A percentile compares a stretch with the other conserved stretches of the same genome.
phyloP scores from a whole-genome alignment of 75 land plant genomes.

The Chamaecyparis obtusa region DNA sequence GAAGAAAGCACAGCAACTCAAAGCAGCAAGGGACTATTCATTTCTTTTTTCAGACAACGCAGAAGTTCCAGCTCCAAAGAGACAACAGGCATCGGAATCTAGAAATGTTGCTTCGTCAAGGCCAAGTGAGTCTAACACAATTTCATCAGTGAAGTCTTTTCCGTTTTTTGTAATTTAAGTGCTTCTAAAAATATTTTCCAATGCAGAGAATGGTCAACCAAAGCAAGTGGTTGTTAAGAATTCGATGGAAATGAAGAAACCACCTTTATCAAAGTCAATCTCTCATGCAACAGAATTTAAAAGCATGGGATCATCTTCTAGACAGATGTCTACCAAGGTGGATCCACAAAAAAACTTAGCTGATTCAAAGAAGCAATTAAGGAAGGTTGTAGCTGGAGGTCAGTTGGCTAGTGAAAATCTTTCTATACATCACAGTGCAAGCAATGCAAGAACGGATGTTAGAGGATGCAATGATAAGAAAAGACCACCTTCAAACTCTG shows the following conservation, averaged over 20 bases:
- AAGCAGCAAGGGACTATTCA: constrained; percentile 83
- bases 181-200: constrained; percentile 35
- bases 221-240: constrained; percentile 25
- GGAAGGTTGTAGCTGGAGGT: constrained; percentile 1
- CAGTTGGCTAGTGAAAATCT: background rate
- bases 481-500: background rate
- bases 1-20: constrained; percentile 55
- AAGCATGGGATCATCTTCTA: constrained; percentile 11
- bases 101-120: constrained; percentile 17
- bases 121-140: constrained; percentile 36
- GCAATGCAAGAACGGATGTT: background rate
- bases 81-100: constrained; percentile 17
- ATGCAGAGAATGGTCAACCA: constrained; percentile 37
- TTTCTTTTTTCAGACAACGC: constrained; percentile 82
- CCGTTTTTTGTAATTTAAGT: constrained; percentile 9
- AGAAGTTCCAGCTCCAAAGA: constrained; percentile 30
- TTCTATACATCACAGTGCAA: background rate
- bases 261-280: constrained; percentile 5
- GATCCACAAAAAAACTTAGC: background rate
- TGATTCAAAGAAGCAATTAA: constrained; percentile 5
- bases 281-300: constrained; percentile 18
- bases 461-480: background rate
- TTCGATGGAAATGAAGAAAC: constrained; percentile 20
- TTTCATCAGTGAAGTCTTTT: background rate
- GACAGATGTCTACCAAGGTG: constrained; percentile 17